These are phyloP conservation scores for Cyberlindnera mycetangii DNA, from an alignment of 805 yeast species.

Conservation along the genomic window DNA sequence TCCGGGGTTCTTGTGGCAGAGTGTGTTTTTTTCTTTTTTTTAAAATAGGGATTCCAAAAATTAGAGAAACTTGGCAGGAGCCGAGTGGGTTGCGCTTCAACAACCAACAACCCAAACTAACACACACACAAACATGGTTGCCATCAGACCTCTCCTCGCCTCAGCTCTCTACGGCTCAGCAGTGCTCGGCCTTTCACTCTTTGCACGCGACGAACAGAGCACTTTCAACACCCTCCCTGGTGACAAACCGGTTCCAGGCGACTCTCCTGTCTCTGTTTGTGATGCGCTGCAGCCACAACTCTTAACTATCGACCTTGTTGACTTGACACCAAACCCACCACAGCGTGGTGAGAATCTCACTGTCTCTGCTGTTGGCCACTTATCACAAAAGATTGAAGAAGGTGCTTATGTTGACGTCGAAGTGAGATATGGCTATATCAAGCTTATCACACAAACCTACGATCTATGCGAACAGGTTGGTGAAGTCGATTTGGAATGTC, in stretches of 20 bases:
- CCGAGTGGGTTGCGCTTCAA: no score
- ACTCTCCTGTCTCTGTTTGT: conserved; percentile 79
- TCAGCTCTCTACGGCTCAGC: conserved; percentile 8
- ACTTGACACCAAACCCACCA: conserved; percentile 85
- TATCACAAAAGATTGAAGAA: conserved; percentile 55
- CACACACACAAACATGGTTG: conserved; percentile 8
- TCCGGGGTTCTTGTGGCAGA: no score
- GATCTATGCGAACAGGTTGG: conserved; percentile 87
- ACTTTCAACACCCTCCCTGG: conserved; percentile 30
- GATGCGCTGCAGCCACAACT: conserved; percentile 63
- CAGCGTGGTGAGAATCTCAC: conserved; percentile 79
- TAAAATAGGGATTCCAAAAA: no score
- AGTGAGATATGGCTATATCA: conserved; percentile 89
- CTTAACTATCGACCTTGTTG: conserved; percentile 56
- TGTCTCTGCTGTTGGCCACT: conserved; percentile 67
- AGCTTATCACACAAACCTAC: conserved; percentile 81
- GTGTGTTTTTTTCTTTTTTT: no score
- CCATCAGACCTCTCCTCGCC: conserved; percentile 11
- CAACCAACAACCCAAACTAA: neutral
- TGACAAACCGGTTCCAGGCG: conserved; percentile 81
- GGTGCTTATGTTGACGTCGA: conserved; percentile 96
- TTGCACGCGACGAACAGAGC: conserved; percentile 21
- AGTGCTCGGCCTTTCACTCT: conserved; percentile 15
- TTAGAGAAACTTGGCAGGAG: no score
- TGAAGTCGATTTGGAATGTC: conserved; percentile 84